A percentile compares a stretch with the other conserved stretches of the same genome.
Conservation (phyloP, 1,284 basidiomycete species). For the Neotropicomus parvogracilis region DNA sequence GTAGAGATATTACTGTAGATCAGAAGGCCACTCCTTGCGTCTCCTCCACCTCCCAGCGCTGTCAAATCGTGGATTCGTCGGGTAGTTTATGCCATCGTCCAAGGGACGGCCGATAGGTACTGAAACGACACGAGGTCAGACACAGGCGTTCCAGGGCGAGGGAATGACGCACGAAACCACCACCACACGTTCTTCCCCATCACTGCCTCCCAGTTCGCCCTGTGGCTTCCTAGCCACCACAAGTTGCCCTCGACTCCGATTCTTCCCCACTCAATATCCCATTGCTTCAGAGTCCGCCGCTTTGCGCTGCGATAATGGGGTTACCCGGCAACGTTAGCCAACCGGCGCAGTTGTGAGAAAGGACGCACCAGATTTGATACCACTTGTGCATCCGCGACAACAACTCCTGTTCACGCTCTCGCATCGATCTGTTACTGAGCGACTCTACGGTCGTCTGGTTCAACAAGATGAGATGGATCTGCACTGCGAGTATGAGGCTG, state of each 20-base stretch:
- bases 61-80: conserved; percentile 73
- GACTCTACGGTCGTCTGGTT: conserved; percentile 83
- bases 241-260: conserved; percentile 73
- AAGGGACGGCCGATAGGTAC: conserved; percentile 64
- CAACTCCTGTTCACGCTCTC: conserved; percentile 55
- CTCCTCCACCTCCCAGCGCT: conserved; percentile 61
- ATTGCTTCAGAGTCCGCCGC: conserved; percentile 43
- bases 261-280: conserved; percentile 78
- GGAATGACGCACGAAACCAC: conserved; percentile 66
- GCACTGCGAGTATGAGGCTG: conserved; percentile 50
- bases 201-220: conserved; percentile 67
- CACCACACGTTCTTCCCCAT: conserved; percentile 65
- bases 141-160: background rate
- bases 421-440: conserved; percentile 51
- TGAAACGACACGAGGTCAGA: conserved; percentile 29
- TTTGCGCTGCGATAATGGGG: conserved; percentile 40
- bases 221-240: conserved; percentile 73
- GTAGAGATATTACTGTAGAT: conserved; percentile 43
- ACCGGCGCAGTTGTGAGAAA: background rate
- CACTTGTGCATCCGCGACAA: conserved; percentile 46
- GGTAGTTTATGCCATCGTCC: conserved; percentile 63
- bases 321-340: background rate
- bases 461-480: conserved; percentile 56
- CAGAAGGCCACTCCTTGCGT: conserved; percentile 67
- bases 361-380: conserved; percentile 50